Conservation (phyloP, 371 early-diverging fungal species). For the Catenaria anguillulae region DNA sequence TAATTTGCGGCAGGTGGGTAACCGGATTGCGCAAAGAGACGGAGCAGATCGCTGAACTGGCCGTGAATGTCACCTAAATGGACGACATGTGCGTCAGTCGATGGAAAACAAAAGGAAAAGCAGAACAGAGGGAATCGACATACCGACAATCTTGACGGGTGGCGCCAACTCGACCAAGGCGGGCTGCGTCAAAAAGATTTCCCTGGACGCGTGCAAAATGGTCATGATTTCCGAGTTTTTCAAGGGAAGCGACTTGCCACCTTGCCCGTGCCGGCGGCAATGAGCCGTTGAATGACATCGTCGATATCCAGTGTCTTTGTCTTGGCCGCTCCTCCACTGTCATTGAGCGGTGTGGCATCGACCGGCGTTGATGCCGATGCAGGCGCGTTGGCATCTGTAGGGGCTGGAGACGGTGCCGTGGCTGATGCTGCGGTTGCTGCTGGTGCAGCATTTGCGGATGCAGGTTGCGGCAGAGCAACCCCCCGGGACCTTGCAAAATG, state of each 20-base stretch:
- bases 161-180: conserved; percentile 86
- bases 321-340: background rate
- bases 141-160: conserved; percentile 88
- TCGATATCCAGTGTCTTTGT: conserved; percentile 52
- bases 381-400: background rate
- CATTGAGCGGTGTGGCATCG: no score
- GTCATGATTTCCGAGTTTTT: conserved; percentile 71
- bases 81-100: background rate
- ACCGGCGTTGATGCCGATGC: no score
- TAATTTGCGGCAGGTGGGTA: conserved; percentile 83
- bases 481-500: background rate
- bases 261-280: conserved; percentile 62
- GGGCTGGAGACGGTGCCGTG: background rate
- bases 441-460: no score
- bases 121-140: background rate
- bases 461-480: no score
- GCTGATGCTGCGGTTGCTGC: background rate
- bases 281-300: conserved; percentile 67
- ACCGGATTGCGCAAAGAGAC: conserved; percentile 84
- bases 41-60: conserved; percentile 79
- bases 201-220: conserved; percentile 60
- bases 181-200: conserved; percentile 85
- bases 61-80: conserved; percentile 78
- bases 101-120: background rate
- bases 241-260: conserved; percentile 55